Conservation (phyloP, 805 yeast species). For the Kazachstania bromeliacearum region DNA sequence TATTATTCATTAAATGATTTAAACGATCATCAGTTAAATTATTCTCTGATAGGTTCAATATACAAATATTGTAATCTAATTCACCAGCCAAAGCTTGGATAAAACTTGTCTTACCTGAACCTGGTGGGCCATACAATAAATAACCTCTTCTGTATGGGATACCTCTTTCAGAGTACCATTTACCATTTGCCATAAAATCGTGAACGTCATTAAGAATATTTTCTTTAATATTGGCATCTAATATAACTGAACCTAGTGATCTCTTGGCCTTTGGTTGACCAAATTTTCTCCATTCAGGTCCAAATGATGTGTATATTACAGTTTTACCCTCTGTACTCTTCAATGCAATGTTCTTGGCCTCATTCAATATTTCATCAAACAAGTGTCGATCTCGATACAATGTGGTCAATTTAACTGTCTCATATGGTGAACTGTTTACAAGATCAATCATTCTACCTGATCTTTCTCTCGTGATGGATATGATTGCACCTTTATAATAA, state of each 20-base stretch:
- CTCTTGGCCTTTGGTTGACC: constrained; percentile 91
- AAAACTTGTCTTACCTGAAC: constrained; percentile 91
- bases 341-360: constrained; percentile 78
- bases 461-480: constrained; percentile 82
- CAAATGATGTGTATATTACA: constrained; percentile 89
- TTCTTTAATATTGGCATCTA: constrained; percentile 68
- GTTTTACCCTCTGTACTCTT: constrained; percentile 85
- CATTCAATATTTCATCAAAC: constrained; percentile 61
- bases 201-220: constrained; percentile 58
- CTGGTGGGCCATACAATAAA: constrained; percentile 92
- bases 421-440: constrained; percentile 89
- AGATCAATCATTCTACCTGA: constrained; percentile 81
- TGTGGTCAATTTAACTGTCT: constrained; percentile 90
- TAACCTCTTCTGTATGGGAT: constrained; percentile 96
- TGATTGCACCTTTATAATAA: constrained; percentile 75
- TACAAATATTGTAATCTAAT: constrained; percentile 89
- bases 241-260: constrained; percentile 70
- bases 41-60: constrained; percentile 80
- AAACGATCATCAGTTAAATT: constrained; percentile 90
- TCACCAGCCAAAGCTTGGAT: constrained; percentile 97
- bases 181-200: constrained; percentile 70
- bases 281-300: constrained; percentile 97
- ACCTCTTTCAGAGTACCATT: constrained; percentile 94
- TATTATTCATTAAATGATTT: constrained; percentile 91
- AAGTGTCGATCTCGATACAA: constrained; percentile 69